Conservation (phyloP, 139 green algal species). For the Chlorella sp. region DNA sequence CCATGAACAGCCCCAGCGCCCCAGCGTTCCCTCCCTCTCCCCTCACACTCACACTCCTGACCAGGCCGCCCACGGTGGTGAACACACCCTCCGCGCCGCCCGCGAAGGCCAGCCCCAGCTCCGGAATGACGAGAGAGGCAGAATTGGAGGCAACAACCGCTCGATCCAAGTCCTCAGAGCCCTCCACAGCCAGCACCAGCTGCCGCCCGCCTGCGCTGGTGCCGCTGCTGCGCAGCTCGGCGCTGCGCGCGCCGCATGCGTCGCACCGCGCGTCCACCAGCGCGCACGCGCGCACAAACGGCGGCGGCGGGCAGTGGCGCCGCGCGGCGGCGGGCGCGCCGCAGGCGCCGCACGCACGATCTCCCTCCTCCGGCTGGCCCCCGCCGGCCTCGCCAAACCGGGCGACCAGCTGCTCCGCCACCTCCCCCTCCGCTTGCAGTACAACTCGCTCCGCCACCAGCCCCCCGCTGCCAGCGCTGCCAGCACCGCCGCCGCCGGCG, state of each 20-base stretch:
- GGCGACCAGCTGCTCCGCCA: neutral
- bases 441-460: no score
- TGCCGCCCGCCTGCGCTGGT: slow-evolving; percentile 29
- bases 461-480: no score
- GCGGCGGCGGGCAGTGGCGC: slow-evolving; percentile 59
- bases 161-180: slow-evolving; percentile 49
- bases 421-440: no score
- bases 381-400: no score
- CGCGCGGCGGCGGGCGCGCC: slow-evolving; percentile 33
- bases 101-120: slow-evolving; percentile 61
- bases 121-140: slow-evolving; percentile 53
- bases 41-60: slow-evolving; percentile 34
- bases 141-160: slow-evolving; percentile 75
- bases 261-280: slow-evolving; percentile 67
- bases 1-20: no score
- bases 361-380: no score
- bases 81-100: slow-evolving; percentile 32
- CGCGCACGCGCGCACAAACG: slow-evolving; percentile 65
- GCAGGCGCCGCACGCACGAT: slow-evolving; percentile 60
- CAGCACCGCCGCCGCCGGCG: no score
- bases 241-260: neutral
- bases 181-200: slow-evolving; percentile 27
- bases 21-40: no score
- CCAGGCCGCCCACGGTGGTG: slow-evolving; percentile 65
- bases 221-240: slow-evolving; percentile 56